These are phyloP conservation scores for Lactarius akahatsu DNA, from an alignment of 768 basidiomycete genomes.

Conservation along the genomic window DNA sequence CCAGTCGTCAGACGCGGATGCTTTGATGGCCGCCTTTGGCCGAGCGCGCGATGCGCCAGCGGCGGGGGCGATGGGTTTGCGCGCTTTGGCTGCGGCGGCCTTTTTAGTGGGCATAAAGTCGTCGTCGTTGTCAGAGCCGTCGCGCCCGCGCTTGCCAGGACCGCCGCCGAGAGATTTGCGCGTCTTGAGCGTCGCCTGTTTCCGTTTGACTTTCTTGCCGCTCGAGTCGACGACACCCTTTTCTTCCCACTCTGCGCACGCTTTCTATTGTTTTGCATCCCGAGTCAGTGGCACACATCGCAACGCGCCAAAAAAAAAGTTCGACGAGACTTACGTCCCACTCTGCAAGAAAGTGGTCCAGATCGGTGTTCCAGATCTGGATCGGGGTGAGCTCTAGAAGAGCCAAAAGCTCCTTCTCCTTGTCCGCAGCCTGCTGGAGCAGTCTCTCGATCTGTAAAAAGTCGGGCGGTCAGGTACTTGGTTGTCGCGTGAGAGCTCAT, in stretches of 20 bases:
- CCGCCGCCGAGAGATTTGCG: slow-evolving; percentile 45
- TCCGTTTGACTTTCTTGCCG: slow-evolving; percentile 55
- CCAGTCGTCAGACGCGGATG: slow-evolving; percentile 26
- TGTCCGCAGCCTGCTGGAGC: slow-evolving; percentile 71
- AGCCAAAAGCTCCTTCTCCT: slow-evolving; percentile 75
- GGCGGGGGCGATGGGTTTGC: slow-evolving; percentile 34
- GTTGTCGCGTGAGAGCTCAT: not conserved
- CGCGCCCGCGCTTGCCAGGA: slow-evolving; percentile 39
- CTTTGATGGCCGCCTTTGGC: slow-evolving; percentile 38
- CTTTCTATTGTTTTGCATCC: slow-evolving; percentile 35
- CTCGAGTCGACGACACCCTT: slow-evolving; percentile 48
- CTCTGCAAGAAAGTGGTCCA: slow-evolving; percentile 77
- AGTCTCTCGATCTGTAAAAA: slow-evolving; percentile 75
- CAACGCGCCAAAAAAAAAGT: not conserved
- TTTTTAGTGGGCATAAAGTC: slow-evolving; percentile 54
- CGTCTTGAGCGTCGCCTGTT: slow-evolving; percentile 55
- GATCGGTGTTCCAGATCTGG: slow-evolving; percentile 86
- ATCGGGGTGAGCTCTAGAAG: slow-evolving; percentile 78
- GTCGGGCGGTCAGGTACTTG: not conserved
- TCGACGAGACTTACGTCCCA: slow-evolving; percentile 67
- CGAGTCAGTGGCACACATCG: slow-evolving; percentile 11
- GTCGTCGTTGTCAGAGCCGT: slow-evolving; percentile 47
- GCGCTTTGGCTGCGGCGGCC: slow-evolving; percentile 40
- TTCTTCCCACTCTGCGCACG: slow-evolving; percentile 44
- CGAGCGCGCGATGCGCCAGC: slow-evolving; percentile 34